phyloP scores from a whole-genome alignment of 495 filamentous ascomycete genomes.

The Xylaria palmicola region DNA sequence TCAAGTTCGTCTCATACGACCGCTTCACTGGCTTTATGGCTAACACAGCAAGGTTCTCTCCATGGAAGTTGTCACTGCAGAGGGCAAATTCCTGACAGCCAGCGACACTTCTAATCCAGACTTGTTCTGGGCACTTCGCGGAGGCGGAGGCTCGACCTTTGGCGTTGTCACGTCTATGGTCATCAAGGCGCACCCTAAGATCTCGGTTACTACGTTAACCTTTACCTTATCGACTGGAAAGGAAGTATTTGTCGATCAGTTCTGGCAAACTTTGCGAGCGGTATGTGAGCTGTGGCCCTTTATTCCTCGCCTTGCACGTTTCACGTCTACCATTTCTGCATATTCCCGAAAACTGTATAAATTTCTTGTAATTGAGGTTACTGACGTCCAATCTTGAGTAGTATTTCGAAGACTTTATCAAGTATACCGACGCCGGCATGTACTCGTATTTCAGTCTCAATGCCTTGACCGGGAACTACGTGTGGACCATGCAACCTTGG shows the following conservation, averaged over 20 bases:
- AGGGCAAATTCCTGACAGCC: slow-evolving; percentile 57
- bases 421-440: slow-evolving; percentile 50
- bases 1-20: slow-evolving; percentile 32
- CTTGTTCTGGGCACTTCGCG: slow-evolving; percentile 65
- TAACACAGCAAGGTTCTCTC: slow-evolving; percentile 39
- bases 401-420: slow-evolving; percentile 46
- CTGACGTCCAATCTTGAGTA: neutral
- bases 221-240: slow-evolving; percentile 31
- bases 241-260: slow-evolving; percentile 41
- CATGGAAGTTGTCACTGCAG: slow-evolving; percentile 57
- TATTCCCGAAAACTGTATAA: neutral
- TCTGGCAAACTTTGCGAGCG: slow-evolving; percentile 50
- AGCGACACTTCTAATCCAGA: slow-evolving; percentile 51
- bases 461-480: slow-evolving; percentile 30
- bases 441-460: slow-evolving; percentile 54
- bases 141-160: slow-evolving; percentile 59
- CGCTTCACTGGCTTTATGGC: neutral
- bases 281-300: neutral
- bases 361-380: neutral
- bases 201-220: slow-evolving; percentile 40
- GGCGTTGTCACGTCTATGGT: slow-evolving; percentile 57
- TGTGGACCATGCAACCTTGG: slow-evolving; percentile 48
- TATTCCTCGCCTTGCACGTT: neutral
- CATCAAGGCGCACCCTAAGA: slow-evolving; percentile 44
- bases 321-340: neutral